These are phyloP conservation scores for Gossypium gossypioides DNA, from an alignment of 441 rosid genomes.

Conservation along the genomic window DNA sequence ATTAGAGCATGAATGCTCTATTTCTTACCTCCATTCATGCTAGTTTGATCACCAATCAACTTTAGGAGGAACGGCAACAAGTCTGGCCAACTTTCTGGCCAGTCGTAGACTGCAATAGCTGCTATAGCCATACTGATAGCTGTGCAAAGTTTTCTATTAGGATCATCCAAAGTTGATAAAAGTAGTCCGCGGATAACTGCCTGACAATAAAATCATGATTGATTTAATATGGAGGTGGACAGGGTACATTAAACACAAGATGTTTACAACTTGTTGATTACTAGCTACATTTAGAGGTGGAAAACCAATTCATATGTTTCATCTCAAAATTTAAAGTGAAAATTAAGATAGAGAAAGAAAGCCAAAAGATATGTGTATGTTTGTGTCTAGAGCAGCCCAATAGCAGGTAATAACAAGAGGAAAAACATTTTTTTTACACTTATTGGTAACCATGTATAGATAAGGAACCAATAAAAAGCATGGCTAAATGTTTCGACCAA, in stretches of 20 bases:
- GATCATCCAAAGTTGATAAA: slow-evolving; percentile 62
- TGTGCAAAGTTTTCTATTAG: slow-evolving; percentile 71
- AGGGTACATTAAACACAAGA: neutral
- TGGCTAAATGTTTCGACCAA: neutral
- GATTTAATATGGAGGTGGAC: slow-evolving; percentile 3
- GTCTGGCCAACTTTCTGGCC: slow-evolving; percentile 94
- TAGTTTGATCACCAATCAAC: slow-evolving; percentile 52
- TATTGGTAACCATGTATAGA: neutral
- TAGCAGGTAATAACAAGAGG: neutral
- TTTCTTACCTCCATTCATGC: slow-evolving; percentile 61
- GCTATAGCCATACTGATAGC: slow-evolving; percentile 86
- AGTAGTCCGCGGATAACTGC: slow-evolving; percentile 63
- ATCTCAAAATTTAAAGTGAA: neutral
- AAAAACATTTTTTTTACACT: neutral
- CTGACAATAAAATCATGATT: slow-evolving; percentile 32
- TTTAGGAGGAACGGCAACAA: slow-evolving; percentile 65
- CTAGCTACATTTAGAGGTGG: neutral
- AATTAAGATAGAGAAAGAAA: neutral
- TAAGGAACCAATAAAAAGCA: neutral
- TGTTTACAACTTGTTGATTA: neutral
- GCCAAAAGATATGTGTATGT: neutral
- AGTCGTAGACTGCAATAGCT: slow-evolving; percentile 65
- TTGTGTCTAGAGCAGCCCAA: neutral
- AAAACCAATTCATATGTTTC: neutral
- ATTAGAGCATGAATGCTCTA: slow-evolving; percentile 2